Percentiles rank a stretch among this genome's conserved stretches.
These are phyloP conservation scores for Tricholoma saponaceum DNA, from an alignment of 768 basidiomycete genomes.

Conservation along the genomic window DNA sequence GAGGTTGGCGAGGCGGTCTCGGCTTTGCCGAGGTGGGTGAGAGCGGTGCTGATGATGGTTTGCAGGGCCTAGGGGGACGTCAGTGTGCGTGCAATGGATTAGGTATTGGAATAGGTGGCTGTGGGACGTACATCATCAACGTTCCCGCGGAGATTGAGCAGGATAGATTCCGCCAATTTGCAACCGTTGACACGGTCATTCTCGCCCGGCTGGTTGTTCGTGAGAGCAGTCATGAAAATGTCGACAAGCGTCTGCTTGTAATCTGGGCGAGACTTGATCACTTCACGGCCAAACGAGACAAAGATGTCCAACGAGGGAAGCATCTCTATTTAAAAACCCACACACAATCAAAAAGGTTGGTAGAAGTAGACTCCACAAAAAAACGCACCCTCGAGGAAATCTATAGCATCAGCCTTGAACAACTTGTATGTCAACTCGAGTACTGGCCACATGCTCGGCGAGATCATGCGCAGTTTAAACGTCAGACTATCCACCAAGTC, in stretches of 20 bases:
- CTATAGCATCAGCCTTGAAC: constrained; percentile 80
- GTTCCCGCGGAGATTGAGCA: constrained; percentile 75
- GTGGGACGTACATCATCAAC: constrained; percentile 70
- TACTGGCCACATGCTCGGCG: constrained; percentile 83
- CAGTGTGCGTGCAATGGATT: neutral
- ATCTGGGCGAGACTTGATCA: constrained; percentile 66
- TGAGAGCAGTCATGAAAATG: constrained; percentile 75
- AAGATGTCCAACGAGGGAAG: constrained; percentile 86
- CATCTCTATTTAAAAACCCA: constrained; percentile 54
- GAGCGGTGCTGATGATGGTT: constrained; percentile 57
- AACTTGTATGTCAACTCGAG: constrained; percentile 79
- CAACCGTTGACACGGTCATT: constrained; percentile 81
- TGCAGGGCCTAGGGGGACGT: constrained; percentile 50
- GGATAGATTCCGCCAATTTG: constrained; percentile 78
- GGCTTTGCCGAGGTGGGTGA: constrained; percentile 54
- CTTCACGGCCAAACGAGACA: constrained; percentile 75
- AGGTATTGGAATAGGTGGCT: too few species aligned
- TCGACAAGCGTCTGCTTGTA: constrained; percentile 81
- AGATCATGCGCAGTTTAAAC: constrained; percentile 73
- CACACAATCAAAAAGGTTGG: neutral
- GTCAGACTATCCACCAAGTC: constrained; percentile 83
- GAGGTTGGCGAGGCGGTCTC: constrained; percentile 76
- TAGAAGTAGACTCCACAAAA: neutral
- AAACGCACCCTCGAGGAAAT: constrained; percentile 77
- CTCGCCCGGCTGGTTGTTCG: constrained; percentile 70